Percentiles rank a stretch among this genome's conserved stretches.
Evolutionary conservation across 495 filamentous ascomycete species (phyloP).

Genomic region (Podospora conica): DNA sequence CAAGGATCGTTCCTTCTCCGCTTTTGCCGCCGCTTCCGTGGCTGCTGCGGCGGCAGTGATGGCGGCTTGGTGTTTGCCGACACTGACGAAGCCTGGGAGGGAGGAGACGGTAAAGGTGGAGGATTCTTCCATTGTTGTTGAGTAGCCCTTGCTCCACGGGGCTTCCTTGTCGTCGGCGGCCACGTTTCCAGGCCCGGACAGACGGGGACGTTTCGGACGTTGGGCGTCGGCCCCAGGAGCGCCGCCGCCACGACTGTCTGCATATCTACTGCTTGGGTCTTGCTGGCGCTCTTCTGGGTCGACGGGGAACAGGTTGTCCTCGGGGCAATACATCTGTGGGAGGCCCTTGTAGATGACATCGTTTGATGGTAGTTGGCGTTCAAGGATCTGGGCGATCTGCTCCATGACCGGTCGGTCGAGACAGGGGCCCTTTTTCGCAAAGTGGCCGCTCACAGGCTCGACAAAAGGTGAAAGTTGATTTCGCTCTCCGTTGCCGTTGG

Average conservation of each 20-base stretch:
- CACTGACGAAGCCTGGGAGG: slow-evolving; percentile 40
- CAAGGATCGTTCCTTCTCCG: slow-evolving; percentile 12
- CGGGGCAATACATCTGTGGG: slow-evolving; percentile 34
- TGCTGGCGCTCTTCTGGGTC: slow-evolving; percentile 24
- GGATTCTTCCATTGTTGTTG: slow-evolving; percentile 43
- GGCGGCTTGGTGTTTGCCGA: slow-evolving; percentile 35
- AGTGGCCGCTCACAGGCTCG: slow-evolving; percentile 25
- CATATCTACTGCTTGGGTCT: neutral
- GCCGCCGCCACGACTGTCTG: neutral
- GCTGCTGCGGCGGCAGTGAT: slow-evolving; percentile 26
- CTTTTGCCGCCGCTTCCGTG: slow-evolving; percentile 15
- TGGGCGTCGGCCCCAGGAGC: slow-evolving; percentile 3
- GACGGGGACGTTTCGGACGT: slow-evolving; percentile 22
- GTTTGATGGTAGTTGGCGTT: slow-evolving; percentile 35
- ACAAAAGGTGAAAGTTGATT: slow-evolving; percentile 39
- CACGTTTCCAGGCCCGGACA: slow-evolving; percentile 22
- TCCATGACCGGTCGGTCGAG: slow-evolving; percentile 37
- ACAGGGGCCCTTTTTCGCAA: slow-evolving; percentile 39
- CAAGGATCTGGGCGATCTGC: slow-evolving; percentile 36
- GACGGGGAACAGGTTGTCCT: slow-evolving; percentile 37
- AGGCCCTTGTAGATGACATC: slow-evolving; percentile 35
- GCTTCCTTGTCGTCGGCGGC: slow-evolving; percentile 27
- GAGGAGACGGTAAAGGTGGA: slow-evolving; percentile 36
- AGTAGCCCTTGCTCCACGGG: slow-evolving; percentile 25
- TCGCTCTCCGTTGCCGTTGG: slow-evolving; percentile 26